Percentiles rank a stretch among this genome's conserved stretches.
Evolutionary conservation across 768 basidiomycete genomes (phyloP).

Genomic region (Agrocybe chaxingu): DNA sequence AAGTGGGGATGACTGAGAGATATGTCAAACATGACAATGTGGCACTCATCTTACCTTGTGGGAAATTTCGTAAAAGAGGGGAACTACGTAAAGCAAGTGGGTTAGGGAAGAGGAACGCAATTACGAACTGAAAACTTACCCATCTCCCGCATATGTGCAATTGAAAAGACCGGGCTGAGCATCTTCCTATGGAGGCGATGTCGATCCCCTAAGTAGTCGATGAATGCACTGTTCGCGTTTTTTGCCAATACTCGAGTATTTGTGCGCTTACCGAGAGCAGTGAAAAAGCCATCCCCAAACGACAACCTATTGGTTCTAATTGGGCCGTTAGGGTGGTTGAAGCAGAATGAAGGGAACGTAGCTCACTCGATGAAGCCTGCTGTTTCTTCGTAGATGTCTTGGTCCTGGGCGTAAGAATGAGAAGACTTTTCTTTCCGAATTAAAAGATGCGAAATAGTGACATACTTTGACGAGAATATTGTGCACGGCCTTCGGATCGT

Average conservation of each 20-base stretch:
- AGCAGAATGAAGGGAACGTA: neutral
- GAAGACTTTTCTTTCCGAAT: neutral
- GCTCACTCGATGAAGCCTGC: constrained; percentile 23
- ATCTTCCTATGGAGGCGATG: constrained; percentile 42
- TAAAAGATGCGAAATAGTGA: neutral
- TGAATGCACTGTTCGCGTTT: no score
- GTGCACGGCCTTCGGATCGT: constrained; percentile 42
- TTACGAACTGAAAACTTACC: constrained; percentile 8
- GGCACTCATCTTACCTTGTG: neutral
- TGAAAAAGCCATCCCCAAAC: constrained; percentile 22
- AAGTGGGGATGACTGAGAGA: no score
- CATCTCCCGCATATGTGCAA: constrained; percentile 35
- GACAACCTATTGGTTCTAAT: constrained; percentile 12
- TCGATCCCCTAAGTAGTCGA: constrained; percentile 28
- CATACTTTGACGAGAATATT: constrained; percentile 39
- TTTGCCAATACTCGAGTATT: neutral
- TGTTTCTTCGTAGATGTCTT: constrained; percentile 27
- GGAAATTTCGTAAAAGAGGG: constrained; percentile 30
- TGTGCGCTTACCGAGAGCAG: constrained; percentile 17
- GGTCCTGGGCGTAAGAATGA: constrained; percentile 20
- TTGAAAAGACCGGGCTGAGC: constrained; percentile 42
- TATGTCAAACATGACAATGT: no score
- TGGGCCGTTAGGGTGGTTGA: neutral
- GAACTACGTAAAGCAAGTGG: constrained; percentile 19
- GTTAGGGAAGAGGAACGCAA: neutral